Base-by-base conservation (phyloP, 2,329 filamentous ascomycete genomes). In the Alternaria rosae region DNA sequence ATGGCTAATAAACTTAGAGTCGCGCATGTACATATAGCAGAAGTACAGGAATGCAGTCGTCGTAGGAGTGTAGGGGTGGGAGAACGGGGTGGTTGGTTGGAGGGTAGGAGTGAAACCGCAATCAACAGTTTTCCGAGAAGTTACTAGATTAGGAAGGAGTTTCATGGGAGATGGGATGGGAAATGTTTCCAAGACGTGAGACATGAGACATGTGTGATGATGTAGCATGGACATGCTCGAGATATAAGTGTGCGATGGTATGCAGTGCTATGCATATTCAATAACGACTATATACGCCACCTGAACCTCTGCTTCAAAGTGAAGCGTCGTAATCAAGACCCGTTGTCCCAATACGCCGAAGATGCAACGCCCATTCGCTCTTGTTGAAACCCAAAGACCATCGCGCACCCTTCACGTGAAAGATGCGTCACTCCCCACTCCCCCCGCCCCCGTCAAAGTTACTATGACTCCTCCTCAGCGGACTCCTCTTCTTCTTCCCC, bases 391-490 rank as follows among this genome's bases (percentile, higher is more conserved):
- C 35, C 35, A 38, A 38, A 17, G 35, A 38, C 17, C 6, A 38
- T 17, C n/a, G 35, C 17, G 35, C n/a, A 1, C 35, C 9, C 9
- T 1, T 11, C n/a, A 17, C 4, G 32, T 38, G 9, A 15, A 4
- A n/a, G 8, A 17, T n/a, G n/a, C 15, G 17, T 43, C 41, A 43
- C 17, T 43, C 20, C 41, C 41, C 20, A 8, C 41, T 43, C 1
- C 41, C 41, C 0, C 41, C 41, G 1, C 17, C 45, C 17, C 55
- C 65, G 53, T 73, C 69, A 63, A 67, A 73, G 55, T 71, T 77
- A 64, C 75, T 79, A 32, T 77, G 70, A 21, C 72, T 68, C 51
- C 76, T 63, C 30, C 75, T 61, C 26, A 79, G 44, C 38, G 76
- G 76, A 67, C 72, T 73, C 41, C 70, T 66, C 63, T 72, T 72